Evolutionary conservation across 2,329 filamentous ascomycete genomes (phyloP).

Genomic region (Colletotrichum sp.): DNA sequence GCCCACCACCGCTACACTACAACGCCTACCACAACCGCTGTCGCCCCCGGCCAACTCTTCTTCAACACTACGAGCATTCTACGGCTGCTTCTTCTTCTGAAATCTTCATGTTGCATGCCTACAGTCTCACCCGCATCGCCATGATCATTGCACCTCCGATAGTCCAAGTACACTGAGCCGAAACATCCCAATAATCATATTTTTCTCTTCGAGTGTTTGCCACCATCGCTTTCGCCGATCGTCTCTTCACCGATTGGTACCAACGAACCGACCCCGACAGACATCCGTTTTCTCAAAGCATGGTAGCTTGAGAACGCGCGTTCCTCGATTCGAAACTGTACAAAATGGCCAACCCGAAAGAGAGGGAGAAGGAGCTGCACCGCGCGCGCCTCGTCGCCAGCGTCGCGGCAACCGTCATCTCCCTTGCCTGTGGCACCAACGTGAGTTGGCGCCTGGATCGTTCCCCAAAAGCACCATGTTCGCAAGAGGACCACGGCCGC

Average conservation of each 20-base stretch:
- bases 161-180: constrained; percentile 11
- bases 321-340: neutral
- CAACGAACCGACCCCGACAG: neutral
- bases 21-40: neutral
- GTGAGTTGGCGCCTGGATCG: constrained; percentile 52
- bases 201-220: neutral
- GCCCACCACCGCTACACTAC: neutral
- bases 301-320: neutral
- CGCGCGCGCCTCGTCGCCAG: constrained; percentile 81
- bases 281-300: neutral
- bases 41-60: neutral
- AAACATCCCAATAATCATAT: neutral
- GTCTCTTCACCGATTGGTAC: neutral
- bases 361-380: constrained; percentile 55
- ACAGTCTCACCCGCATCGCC: neutral
- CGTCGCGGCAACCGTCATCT: constrained; percentile 81
- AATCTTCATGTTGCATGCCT: neutral
- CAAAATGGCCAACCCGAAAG: constrained; percentile 30
- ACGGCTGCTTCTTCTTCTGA: neutral
- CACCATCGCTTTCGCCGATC: neutral
- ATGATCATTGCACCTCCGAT: constrained; percentile 11
- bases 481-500: neutral
- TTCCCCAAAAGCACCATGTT: neutral
- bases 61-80: neutral
- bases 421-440: constrained; percentile 92